These are phyloP conservation scores for Schizophyllum amplum DNA, from an alignment of 1,284 basidiomycete species.

Conservation along the genomic window DNA sequence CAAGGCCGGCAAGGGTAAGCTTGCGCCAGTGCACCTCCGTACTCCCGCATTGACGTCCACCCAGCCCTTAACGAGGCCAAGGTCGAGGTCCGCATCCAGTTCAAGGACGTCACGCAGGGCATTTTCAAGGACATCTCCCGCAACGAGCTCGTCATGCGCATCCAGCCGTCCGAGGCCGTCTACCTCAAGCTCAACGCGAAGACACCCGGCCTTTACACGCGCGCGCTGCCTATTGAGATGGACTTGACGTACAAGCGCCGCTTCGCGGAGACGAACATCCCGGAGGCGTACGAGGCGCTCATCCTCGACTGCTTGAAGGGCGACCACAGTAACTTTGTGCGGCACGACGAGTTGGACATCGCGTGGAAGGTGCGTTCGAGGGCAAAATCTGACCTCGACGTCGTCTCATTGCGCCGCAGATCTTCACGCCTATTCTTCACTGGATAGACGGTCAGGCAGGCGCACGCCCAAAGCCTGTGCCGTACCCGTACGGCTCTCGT, in stretches of 20 bases:
- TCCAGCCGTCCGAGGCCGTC: conserved; percentile 91
- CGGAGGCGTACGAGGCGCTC: conserved; percentile 90
- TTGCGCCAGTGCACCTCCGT: background rate
- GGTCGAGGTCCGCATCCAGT: conserved; percentile 94
- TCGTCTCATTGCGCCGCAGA: too few species aligned
- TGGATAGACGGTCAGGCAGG: conserved; percentile 82
- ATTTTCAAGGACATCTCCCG: conserved; percentile 94
- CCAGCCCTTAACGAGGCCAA: conserved; percentile 93
- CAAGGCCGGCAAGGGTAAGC: conserved; percentile 89
- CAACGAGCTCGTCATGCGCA: conserved; percentile 92
- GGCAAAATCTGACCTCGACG: background rate
- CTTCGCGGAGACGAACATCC: conserved; percentile 83
- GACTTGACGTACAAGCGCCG: conserved; percentile 95
- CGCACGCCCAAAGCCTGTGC: conserved; percentile 57
- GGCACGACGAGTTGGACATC: conserved; percentile 89
- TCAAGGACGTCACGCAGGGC: conserved; percentile 91
- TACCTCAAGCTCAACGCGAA: conserved; percentile 96
- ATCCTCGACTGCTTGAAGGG: conserved; percentile 87
- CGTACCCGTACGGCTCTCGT: conserved; percentile 88
- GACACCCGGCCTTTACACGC: conserved; percentile 82
- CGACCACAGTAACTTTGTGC: conserved; percentile 89
- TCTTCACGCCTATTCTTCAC: conserved; percentile 91
- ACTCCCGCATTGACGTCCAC: conserved; percentile 3
- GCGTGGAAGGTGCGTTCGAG: conserved; percentile 77
- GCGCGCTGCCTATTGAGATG: conserved; percentile 91